Conservation (phyloP, 352 stramenopile species). For the Phytophthora fragariaefolia region DNA sequence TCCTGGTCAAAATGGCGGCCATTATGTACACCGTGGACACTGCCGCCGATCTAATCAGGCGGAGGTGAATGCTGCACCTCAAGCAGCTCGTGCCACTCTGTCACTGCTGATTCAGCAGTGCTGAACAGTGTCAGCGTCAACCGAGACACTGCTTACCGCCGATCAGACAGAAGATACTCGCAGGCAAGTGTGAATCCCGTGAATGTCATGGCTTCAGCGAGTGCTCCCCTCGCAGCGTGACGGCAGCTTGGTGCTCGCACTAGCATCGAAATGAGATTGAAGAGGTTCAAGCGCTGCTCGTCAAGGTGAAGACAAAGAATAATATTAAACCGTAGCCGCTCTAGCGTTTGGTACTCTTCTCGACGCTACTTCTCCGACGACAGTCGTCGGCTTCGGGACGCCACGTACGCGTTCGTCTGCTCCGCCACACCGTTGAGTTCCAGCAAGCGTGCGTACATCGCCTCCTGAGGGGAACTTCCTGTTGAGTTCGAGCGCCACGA, state of each 20-base stretch:
- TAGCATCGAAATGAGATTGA: background rate
- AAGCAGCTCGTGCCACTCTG: background rate
- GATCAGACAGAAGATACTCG: slow-evolving; percentile 9
- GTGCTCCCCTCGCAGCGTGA: background rate
- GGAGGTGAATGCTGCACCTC: no score
- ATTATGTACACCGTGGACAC: no score
- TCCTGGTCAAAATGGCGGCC: slow-evolving; percentile 3
- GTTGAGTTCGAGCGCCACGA: slow-evolving; percentile 23
- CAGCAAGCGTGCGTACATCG: slow-evolving; percentile 43
- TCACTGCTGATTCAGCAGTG: no score
- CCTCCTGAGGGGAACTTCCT: slow-evolving; percentile 17
- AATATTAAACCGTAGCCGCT: slow-evolving; percentile 12
- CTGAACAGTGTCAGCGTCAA: no score
- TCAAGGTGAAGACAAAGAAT: slow-evolving; percentile 6
- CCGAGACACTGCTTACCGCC: background rate
- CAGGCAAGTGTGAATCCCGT: no score
- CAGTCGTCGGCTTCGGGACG: slow-evolving; percentile 27
- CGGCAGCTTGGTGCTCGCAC: background rate
- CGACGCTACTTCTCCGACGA: slow-evolving; percentile 15
- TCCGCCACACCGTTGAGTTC: slow-evolving; percentile 59
- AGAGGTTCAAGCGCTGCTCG: background rate
- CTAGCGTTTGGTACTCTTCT: background rate
- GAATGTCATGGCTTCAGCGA: slow-evolving; percentile 14
- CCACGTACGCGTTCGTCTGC: slow-evolving; percentile 43
- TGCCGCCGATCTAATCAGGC: no score